Conservation (phyloP, 129 eudicot species). For the Solidago caesia region DNA sequence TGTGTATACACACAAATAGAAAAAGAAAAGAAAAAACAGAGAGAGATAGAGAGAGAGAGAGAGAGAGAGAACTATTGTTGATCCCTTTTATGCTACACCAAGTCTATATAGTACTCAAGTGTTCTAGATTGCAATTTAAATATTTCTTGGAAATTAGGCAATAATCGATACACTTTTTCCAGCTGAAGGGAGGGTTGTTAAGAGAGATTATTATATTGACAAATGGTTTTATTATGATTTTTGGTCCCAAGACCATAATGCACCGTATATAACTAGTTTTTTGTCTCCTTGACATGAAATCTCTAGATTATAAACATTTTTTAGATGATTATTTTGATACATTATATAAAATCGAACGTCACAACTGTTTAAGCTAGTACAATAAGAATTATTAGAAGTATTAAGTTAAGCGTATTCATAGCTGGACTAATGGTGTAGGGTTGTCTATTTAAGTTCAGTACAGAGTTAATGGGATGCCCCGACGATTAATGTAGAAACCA, state of each 20-base stretch:
- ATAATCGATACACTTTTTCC: neutral
- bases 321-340: neutral
- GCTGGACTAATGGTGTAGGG: neutral
- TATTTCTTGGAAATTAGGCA: too few species aligned
- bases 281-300: neutral
- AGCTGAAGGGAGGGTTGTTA: neutral
- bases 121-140: too few species aligned
- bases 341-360: neutral
- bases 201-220: neutral
- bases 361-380: neutral
- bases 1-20: neutral
- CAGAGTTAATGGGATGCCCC: neutral
- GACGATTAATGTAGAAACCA: neutral
- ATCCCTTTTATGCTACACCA: too few species aligned
- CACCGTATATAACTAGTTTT: neutral
- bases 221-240: neutral
- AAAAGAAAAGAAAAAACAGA: neutral
- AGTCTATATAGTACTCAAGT: too few species aligned
- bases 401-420: neutral
- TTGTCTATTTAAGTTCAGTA: neutral
- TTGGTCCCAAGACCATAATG: neutral
- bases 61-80: too few species aligned
- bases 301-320: neutral
- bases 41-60: neutral
- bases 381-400: neutral